Percentiles rank a stretch among this genome's conserved stretches.
phyloP scores from a whole-genome alignment of 2,329 filamentous ascomycete genomes.

The Verticillium tricorpus region DNA sequence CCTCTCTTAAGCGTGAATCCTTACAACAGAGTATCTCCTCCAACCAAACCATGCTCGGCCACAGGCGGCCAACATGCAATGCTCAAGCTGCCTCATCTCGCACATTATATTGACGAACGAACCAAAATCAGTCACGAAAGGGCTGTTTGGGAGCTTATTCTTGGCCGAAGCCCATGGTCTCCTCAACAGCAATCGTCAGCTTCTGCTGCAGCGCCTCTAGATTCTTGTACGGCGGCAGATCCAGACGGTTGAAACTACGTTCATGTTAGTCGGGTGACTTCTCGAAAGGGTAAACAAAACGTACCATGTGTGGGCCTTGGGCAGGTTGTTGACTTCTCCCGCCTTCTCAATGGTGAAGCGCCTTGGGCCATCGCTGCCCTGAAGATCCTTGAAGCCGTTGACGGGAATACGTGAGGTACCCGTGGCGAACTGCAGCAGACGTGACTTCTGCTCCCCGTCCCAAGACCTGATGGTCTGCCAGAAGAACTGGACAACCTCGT shows the following conservation, averaged over 20 bases:
- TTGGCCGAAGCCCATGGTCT: constrained; percentile 98
- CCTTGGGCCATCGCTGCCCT: constrained; percentile 91
- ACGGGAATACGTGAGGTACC: constrained; percentile 97
- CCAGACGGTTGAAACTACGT: constrained; percentile 88
- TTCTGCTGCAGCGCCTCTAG: constrained; percentile 83
- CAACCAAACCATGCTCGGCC: not conserved
- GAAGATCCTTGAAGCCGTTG: constrained; percentile 98
- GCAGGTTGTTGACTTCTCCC: constrained; percentile 82
- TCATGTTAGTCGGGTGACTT: constrained; percentile 14
- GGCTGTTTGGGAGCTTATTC: constrained; percentile 54
- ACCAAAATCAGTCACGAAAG: not conserved
- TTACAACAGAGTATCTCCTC: not conserved
- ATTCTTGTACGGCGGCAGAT: constrained; percentile 88
- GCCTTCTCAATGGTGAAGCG: constrained; percentile 98
- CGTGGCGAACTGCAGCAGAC: constrained; percentile 92
- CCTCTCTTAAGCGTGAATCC: not conserved
- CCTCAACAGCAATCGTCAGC: constrained; percentile 93
- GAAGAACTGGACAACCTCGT: constrained; percentile 97
- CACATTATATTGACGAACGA: not conserved
- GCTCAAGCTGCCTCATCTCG: not conserved
- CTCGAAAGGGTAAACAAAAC: constrained; percentile 26
- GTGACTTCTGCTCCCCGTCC: constrained; percentile 98
- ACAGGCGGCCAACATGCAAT: not conserved
- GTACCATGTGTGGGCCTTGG: constrained; percentile 97
- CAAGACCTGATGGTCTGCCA: constrained; percentile 96